Percentiles rank a stretch among this genome's conserved stretches.
Evolutionary conservation across 2,329 filamentous ascomycete species (phyloP).

Genomic region (Bipolaris cookei): DNA sequence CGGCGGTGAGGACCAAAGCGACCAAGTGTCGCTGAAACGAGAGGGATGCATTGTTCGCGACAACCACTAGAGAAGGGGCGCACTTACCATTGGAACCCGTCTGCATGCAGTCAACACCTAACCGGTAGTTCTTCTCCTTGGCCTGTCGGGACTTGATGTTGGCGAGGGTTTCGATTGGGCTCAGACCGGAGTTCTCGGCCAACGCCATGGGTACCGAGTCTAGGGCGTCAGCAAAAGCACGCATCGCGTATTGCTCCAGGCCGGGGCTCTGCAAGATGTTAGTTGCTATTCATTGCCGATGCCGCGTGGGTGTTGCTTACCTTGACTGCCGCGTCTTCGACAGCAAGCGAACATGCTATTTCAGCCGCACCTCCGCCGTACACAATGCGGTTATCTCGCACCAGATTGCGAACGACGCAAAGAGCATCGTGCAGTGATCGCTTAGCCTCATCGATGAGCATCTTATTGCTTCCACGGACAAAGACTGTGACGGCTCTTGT

Average conservation of each 20-base stretch:
- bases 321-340: constrained; percentile 92
- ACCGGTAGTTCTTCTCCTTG: constrained; percentile 77
- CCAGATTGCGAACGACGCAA: constrained; percentile 95
- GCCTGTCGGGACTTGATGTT: constrained; percentile 96
- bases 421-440: constrained; percentile 96
- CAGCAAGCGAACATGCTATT: constrained; percentile 94
- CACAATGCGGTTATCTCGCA: constrained; percentile 94
- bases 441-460: constrained; percentile 99
- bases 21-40: constrained; percentile 7
- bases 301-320: constrained; percentile 41
- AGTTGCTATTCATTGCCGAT: constrained; percentile 3
- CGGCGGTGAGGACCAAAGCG: constrained; percentile 26
- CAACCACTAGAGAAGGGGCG: constrained; percentile 8
- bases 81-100: constrained; percentile 80
- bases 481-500: constrained; percentile 95
- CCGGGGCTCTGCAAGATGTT: constrained; percentile 71
- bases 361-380: constrained; percentile 97
- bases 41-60: constrained; percentile 3
- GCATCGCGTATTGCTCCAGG: constrained; percentile 99
- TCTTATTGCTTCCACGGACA: constrained; percentile 98
- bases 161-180: constrained; percentile 92
- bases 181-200: constrained; percentile 95
- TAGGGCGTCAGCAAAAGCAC: constrained; percentile 92
- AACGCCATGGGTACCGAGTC: constrained; percentile 94
- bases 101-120: constrained; percentile 98